Evolutionary conservation across 108 stramenopile species (phyloP).

Genomic region (Nitzschia putrida): DNA sequence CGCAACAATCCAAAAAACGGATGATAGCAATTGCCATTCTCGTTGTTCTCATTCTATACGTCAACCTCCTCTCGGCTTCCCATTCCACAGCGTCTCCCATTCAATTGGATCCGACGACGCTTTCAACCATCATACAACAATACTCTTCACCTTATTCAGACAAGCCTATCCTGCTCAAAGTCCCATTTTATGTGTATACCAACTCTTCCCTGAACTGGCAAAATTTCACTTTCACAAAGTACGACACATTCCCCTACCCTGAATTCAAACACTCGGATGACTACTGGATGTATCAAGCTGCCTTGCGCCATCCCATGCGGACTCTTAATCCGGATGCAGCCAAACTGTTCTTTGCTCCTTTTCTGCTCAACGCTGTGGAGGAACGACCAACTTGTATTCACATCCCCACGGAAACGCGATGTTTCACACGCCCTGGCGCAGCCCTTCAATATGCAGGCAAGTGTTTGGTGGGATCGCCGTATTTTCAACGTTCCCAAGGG

Average conservation of each 20-base stretch:
- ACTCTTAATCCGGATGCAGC: slow-evolving; percentile 29
- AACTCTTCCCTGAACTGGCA: slow-evolving; percentile 12
- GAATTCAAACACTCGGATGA: slow-evolving; percentile 32
- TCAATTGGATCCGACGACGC: no score
- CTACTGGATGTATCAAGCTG: slow-evolving; percentile 22
- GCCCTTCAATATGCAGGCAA: slow-evolving; percentile 9
- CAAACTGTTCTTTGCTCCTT: slow-evolving; percentile 35
- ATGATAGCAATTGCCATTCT: no score
- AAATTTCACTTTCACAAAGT: not conserved
- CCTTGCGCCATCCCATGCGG: slow-evolving; percentile 34
- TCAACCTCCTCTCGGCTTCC: no score
- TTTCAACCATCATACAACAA: no score
- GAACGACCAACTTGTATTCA: not conserved
- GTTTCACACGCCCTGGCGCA: slow-evolving; percentile 2
- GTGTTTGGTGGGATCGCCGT: not conserved
- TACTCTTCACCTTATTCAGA: no score
- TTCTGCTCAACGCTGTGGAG: slow-evolving; percentile 14
- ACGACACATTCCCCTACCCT: not conserved
- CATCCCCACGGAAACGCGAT: not conserved
- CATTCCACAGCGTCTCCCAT: no score
- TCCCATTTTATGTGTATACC: slow-evolving; percentile 33
- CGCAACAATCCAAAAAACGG: no score
- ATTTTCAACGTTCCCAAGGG: slow-evolving; percentile 26
- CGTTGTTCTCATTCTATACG: no score
- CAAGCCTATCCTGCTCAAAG: slow-evolving; percentile 9